Evolutionary conservation across 1,139 yeast genomes (phyloP).

Genomic region (Sugiyamaella japonica): DNA sequence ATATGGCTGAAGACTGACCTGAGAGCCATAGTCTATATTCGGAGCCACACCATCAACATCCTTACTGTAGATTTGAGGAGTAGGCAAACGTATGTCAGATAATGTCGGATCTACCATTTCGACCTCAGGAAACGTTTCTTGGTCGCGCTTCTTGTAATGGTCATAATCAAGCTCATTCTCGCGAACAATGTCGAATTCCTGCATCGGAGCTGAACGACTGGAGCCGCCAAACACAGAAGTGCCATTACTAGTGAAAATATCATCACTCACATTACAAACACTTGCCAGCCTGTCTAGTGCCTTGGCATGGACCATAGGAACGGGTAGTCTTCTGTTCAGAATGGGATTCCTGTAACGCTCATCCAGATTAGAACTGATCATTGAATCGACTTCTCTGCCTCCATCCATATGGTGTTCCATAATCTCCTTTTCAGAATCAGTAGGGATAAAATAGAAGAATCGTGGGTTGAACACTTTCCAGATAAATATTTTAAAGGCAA

Average conservation of each 20-base stretch:
- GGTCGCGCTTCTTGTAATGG: conserved; percentile 21
- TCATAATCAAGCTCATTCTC: conserved; percentile 36
- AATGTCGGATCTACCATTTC: not conserved
- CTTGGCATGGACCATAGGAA: conserved; percentile 41
- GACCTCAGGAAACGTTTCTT: not conserved
- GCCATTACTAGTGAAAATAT: conserved; percentile 15
- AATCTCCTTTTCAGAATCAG: conserved; percentile 29
- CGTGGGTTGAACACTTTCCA: conserved; percentile 29
- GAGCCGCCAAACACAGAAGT: conserved; percentile 4
- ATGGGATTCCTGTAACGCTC: conserved; percentile 40
- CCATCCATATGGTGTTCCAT: conserved; percentile 25
- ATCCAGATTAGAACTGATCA: conserved; percentile 26
- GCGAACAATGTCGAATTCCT: conserved; percentile 34
- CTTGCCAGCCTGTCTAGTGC: conserved; percentile 33
- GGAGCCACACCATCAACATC: not conserved
- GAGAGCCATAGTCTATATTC: not conserved
- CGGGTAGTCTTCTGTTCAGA: conserved; percentile 33
- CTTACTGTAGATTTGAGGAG: not conserved
- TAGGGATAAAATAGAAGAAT: conserved; percentile 38
- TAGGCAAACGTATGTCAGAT: not conserved
- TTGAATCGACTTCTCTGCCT: conserved; percentile 8
- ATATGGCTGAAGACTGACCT: not conserved
- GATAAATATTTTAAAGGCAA: conserved; percentile 38
- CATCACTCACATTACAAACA: conserved; percentile 25
- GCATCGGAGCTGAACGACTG: conserved; percentile 9